A percentile compares a stretch with the other conserved stretches of the same genome.
These are phyloP conservation scores for Colletotrichum sublineola DNA, from an alignment of 2,329 filamentous ascomycete species.

Conservation along the genomic window DNA sequence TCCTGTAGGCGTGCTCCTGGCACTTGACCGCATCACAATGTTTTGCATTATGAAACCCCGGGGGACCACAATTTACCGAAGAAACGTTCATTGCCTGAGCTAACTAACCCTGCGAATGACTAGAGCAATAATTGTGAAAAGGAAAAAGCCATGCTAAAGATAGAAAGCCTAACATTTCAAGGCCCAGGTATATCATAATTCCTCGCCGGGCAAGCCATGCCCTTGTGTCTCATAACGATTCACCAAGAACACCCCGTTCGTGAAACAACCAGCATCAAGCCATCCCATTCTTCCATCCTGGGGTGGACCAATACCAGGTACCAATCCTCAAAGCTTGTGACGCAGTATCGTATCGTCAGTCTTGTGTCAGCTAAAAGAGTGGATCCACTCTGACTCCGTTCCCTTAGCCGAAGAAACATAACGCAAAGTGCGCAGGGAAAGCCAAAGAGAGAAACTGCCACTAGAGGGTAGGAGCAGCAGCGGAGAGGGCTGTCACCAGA, in stretches of 20 bases:
- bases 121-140: conserved; percentile 7
- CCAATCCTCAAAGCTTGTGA: conserved; percentile 4
- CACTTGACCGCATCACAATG: background rate
- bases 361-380: background rate
- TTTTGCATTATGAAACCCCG: background rate
- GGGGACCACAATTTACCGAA: background rate
- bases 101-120: conserved; percentile 17
- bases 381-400: background rate
- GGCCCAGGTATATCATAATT: conserved; percentile 15
- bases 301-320: background rate
- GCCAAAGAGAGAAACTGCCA: background rate
- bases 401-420: background rate
- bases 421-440: background rate
- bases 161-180: conserved; percentile 5
- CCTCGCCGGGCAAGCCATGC: background rate
- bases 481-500: conserved; percentile 28
- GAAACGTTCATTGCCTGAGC: conserved; percentile 7
- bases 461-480: conserved; percentile 33
- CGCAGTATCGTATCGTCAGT: conserved; percentile 6
- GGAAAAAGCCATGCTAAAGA: conserved; percentile 23
- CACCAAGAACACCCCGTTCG: background rate
- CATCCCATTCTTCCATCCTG: conserved; percentile 2
- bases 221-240: background rate
- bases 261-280: conserved; percentile 5
- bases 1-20: background rate